These are phyloP conservation scores for Skeletonema grethae DNA, from an alignment of 108 stramenopile species.

Conservation along the genomic window DNA sequence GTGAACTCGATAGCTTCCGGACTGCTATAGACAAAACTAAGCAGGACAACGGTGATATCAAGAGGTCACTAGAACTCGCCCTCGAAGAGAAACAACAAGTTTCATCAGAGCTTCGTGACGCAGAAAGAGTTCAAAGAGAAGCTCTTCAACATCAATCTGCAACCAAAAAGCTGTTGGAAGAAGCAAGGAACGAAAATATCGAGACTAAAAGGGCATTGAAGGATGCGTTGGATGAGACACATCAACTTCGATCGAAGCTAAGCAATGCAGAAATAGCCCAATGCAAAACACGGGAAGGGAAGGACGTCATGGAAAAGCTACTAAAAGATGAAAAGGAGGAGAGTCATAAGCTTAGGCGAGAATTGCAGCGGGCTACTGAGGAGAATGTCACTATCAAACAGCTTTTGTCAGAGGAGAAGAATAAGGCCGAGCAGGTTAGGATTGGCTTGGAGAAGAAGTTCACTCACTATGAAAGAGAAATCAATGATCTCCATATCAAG, in stretches of 20 bases:
- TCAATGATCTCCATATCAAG: background rate
- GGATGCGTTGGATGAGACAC: background rate
- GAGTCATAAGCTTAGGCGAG: background rate
- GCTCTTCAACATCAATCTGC: background rate
- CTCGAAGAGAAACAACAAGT: background rate
- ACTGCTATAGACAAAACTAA: background rate
- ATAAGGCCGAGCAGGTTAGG: background rate
- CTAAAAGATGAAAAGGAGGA: background rate
- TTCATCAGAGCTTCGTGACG: background rate
- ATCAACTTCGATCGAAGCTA: background rate
- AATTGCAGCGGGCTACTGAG: background rate
- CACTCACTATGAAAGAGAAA: background rate
- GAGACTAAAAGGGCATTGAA: background rate
- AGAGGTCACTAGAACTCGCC: background rate
- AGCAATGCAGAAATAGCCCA: background rate
- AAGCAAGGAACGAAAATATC: background rate
- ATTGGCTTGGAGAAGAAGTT: background rate
- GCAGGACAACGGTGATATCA: constrained; percentile 4
- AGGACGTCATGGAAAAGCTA: background rate
- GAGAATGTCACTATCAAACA: background rate
- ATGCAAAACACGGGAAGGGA: background rate
- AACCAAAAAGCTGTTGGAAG: background rate
- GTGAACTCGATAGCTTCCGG: background rate
- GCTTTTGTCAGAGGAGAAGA: background rate
- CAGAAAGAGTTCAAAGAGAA: background rate